Evolutionary conservation across 2,329 filamentous ascomycete species (phyloP).

Genomic region (Tolypocladium tundrense): DNA sequence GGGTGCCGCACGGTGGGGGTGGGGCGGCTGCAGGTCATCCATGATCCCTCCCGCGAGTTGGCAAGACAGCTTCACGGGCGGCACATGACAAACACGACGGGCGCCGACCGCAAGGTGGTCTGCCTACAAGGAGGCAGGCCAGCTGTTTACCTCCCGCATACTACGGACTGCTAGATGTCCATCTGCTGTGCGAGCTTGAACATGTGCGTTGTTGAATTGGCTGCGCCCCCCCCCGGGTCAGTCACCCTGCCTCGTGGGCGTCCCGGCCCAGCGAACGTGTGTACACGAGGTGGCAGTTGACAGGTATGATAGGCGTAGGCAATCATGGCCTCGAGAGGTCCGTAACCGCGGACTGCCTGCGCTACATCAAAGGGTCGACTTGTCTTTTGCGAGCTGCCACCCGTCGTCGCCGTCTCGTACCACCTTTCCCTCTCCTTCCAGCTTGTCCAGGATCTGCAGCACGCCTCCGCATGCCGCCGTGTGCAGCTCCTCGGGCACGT

Average conservation of each 20-base stretch:
- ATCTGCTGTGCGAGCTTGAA: not conserved
- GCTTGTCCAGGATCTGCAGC: constrained; percentile 67
- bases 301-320: no score
- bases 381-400: constrained; percentile 15
- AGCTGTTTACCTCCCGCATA: no score
- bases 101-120: no score
- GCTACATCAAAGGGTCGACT: constrained; percentile 10
- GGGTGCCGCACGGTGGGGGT: no score
- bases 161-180: not conserved
- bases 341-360: not conserved
- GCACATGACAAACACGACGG: no score
- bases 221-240: not conserved
- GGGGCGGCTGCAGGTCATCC: not conserved
- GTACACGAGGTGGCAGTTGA: no score
- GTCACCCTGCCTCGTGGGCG: not conserved
- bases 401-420: constrained; percentile 21
- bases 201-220: not conserved
- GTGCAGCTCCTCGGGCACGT: constrained; percentile 67
- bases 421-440: constrained; percentile 64
- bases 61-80: no score
- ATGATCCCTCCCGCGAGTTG: not conserved
- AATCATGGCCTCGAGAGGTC: no score
- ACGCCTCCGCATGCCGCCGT: constrained; percentile 67
- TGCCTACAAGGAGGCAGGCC: no score
- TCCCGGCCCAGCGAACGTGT: not conserved